These are phyloP conservation scores for Cercospora sesami DNA, from an alignment of 2,329 filamentous ascomycete species.

Conservation along the genomic window DNA sequence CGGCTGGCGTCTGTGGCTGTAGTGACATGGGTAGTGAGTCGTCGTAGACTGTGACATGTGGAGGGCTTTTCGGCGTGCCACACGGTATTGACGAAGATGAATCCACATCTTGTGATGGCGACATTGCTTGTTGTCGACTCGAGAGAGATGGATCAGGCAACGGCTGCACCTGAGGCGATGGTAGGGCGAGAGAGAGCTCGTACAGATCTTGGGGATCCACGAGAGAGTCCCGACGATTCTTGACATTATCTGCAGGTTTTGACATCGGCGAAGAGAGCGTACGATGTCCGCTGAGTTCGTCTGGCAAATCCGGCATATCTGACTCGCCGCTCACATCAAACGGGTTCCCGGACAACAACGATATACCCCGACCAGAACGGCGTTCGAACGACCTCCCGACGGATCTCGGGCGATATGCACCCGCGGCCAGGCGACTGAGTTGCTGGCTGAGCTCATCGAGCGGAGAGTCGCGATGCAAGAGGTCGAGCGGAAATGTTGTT, in stretches of 20 bases:
- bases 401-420: conserved; percentile 25
- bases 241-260: neutral
- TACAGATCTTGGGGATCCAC: conserved; percentile 2
- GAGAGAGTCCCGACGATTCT: conserved; percentile 9
- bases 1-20: conserved; percentile 41
- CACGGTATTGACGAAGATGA: neutral
- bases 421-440: conserved; percentile 32
- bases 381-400: conserved; percentile 32
- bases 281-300: neutral
- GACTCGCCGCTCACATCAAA: conserved; percentile 15
- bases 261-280: neutral
- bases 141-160: conserved; percentile 4
- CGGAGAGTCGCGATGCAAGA: conserved; percentile 33
- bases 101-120: neutral
- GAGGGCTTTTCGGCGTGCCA: conserved; percentile 21
- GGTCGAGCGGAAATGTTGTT: conserved; percentile 19
- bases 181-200: conserved; percentile 27
- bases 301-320: neutral
- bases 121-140: conserved; percentile 4
- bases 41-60: conserved; percentile 36
- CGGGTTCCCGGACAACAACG: conserved; percentile 28
- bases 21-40: conserved; percentile 30
- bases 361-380: conserved; percentile 20
- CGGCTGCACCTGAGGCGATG: conserved; percentile 19
- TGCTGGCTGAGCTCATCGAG: conserved; percentile 37